Evolutionary conservation across 192 early-diverging fungal genomes (phyloP), one percentile per base, ranked within the genome.

Genomic region (Coemansia erecta): DNA sequence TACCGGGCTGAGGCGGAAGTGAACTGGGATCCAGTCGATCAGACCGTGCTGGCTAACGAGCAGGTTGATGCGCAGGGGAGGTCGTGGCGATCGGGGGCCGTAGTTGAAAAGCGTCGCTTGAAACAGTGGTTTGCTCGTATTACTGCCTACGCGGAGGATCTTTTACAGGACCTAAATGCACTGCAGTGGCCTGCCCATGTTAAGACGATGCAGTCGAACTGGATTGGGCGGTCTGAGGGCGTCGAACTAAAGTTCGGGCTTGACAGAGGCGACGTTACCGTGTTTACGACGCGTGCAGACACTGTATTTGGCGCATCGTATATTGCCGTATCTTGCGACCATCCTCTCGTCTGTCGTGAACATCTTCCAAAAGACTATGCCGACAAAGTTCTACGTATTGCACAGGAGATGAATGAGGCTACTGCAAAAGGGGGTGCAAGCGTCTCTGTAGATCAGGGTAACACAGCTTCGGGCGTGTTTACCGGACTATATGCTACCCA

Each of bases 1-100:
- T 94, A 98, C 67, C 89, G 89, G 63, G 93, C 92, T 58, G 89
- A 93, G 48, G 90, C 92, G 1, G 58, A 90, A 21, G 94, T 98
- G 7, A 98, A 98, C 78, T 98, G 95, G 95, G 95, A 98, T 75
- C 95, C 95, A 1, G 77, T 98, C 2, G 94, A 98, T 64, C 80
- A 93, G 59, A 98, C 95, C 0, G 94, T 98, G 10, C 72, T 98
- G 47, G 94, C 95, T 0, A 98, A 98, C 67, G 95, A 98, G 68
- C 95, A 94, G 84, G 93, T 97, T 0, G 92, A 94, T 74, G 65
- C 75, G 5, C 83, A 92, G 46, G 94, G 95, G 23, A 72, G 85
- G 24, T 95, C 93, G 8, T 95, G 95, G 86, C 58, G 95, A 43
- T 94, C 92, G 0, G 95, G 95, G 4, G 95, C 95, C 0, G 52